A percentile compares a stretch with the other conserved stretches of the same genome.
Conservation (phyloP, 139 green algal species). For the Asterochloris sp. region DNA sequence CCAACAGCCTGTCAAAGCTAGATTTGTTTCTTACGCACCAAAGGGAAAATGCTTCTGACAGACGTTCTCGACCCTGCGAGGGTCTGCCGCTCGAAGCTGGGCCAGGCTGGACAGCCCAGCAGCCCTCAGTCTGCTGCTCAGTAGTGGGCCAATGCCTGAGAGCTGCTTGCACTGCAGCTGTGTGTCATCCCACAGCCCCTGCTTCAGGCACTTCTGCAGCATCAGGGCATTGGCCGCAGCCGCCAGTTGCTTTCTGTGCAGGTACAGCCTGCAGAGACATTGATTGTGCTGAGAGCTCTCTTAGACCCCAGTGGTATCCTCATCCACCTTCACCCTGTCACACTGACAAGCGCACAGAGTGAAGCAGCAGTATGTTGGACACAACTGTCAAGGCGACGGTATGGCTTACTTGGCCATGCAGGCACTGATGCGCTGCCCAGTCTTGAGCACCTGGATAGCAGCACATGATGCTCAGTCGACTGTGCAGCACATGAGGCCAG, state of each 20-base stretch:
- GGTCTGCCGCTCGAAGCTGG: constrained; percentile 42
- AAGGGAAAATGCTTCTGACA: constrained; percentile 65
- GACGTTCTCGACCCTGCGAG: constrained; percentile 53
- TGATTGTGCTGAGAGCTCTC: too few species aligned
- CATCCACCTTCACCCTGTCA: too few species aligned
- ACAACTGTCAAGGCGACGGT: neutral
- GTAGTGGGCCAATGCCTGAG: constrained; percentile 42
- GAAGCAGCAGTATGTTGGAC: neutral
- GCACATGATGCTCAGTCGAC: too few species aligned
- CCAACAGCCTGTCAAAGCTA: too few species aligned
- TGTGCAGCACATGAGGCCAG: too few species aligned
- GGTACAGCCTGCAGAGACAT: constrained; percentile 42
- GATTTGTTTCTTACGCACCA: constrained; percentile 21
- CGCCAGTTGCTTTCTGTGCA: constrained; percentile 33
- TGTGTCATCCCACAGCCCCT: constrained; percentile 53
- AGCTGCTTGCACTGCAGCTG: constrained; percentile 30
- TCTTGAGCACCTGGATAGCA: constrained; percentile 36
- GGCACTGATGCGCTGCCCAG: constrained; percentile 43
- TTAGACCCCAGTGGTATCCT: too few species aligned
- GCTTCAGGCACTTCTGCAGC: constrained; percentile 48
- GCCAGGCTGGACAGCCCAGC: constrained; percentile 45
- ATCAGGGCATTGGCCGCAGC: constrained; percentile 53
- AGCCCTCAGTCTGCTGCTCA: constrained; percentile 43
- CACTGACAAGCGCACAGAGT: neutral
- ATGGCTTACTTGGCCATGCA: constrained; percentile 53